Evolutionary conservation across 257 asterid genomes (phyloP), one percentile per base, ranked within the genome.

Genomic region (Nicotiana tabacum): DNA sequence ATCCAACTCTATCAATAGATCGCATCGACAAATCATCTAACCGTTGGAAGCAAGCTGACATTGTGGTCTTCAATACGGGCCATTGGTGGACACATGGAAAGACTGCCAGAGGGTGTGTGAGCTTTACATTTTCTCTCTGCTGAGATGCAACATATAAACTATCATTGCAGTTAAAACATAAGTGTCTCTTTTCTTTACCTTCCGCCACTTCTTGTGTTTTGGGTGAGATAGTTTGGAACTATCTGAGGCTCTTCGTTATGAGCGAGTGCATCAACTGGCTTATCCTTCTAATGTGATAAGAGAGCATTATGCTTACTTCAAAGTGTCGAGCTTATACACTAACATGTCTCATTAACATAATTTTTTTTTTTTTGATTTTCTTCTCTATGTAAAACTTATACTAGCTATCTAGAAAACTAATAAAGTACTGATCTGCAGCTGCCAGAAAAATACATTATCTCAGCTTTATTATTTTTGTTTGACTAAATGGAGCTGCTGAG

Each of bases 11-110:
- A 66, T 90, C 98, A 0, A 94, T 96, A 77, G 99, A 96, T 87
- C 89, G 88, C 18, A 93, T 94, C 18, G 99, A 96, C 89, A 94
- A 93, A 85, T 68, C 96, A 56, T 86, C 98, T 83, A 58, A 85
- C 27, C 97, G 97, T 84, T 96, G 99, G 99, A 88, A 83, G 87
- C 85, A 90, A 85, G 99, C 98, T 70, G 99, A 96, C 83, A 96
- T 96, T 89, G 97, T 96, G 13, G 90, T 94, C 85, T 96, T 96
- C 74, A 96, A 94, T 85, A 96, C 99, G 0, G 99, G 93, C 51
- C 99, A 96, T 74, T 96, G 99, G 99, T 96, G 99, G 99, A 86
- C 93, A 17, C 98, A 96, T 81, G 98, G 99, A 66, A 96, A 96
- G 92, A 96, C 98, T 62, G 89, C 99, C 57, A 94, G 97, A 77